Conservation (phyloP, 768 basidiomycete species). For the Coprinopsis cinerea region DNA sequence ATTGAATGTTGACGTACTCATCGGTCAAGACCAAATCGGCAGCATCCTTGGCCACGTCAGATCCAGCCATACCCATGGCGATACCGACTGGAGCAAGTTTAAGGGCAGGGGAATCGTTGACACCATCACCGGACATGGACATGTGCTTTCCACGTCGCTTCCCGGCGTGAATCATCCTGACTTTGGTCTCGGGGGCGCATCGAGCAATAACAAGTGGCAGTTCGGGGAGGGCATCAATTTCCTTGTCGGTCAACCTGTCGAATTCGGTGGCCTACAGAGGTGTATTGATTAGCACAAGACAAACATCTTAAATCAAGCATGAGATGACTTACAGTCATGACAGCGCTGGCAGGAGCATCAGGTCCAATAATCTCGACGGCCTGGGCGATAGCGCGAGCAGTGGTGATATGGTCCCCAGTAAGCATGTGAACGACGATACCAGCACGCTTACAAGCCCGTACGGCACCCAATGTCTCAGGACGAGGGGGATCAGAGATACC, state of each 20-base stretch:
- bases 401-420: slow-evolving; percentile 49
- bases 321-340: slow-evolving; percentile 27
- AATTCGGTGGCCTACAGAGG: slow-evolving; percentile 34
- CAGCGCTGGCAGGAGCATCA: slow-evolving; percentile 32
- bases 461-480: slow-evolving; percentile 46
- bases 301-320: neutral
- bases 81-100: slow-evolving; percentile 52
- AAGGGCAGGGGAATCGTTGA: slow-evolving; percentile 55
- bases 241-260: slow-evolving; percentile 45
- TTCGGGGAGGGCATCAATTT: slow-evolving; percentile 43
- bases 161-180: slow-evolving; percentile 53
- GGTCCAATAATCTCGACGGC: slow-evolving; percentile 40
- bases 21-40: slow-evolving; percentile 53
- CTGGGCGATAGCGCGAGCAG: slow-evolving; percentile 46
- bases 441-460: slow-evolving; percentile 43
- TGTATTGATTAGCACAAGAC: neutral
- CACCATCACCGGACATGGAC: slow-evolving; percentile 55
- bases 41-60: slow-evolving; percentile 51
- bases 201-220: slow-evolving; percentile 56
- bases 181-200: slow-evolving; percentile 50
- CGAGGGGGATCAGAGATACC: slow-evolving; percentile 55
- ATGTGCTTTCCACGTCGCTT: slow-evolving; percentile 47
- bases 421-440: slow-evolving; percentile 48
- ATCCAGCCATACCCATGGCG: slow-evolving; percentile 52
- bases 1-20: slow-evolving; percentile 27